Percentiles rank a stretch among this genome's conserved stretches.
Evolutionary conservation across 306 rosid species (phyloP).

Genomic region (Vicia sativa): DNA sequence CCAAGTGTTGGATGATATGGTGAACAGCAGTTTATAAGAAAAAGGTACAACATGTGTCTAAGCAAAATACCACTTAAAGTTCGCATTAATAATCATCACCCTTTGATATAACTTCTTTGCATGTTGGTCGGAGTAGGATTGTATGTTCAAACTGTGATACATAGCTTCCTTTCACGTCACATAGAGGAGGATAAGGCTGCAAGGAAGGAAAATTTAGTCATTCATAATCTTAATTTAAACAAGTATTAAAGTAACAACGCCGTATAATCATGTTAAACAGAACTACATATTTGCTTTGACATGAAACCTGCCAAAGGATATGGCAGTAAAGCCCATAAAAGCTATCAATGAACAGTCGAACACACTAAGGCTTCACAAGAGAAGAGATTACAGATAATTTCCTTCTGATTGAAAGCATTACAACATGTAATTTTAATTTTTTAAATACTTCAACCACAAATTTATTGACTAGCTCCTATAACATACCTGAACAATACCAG

Average conservation of each 20-base stretch:
- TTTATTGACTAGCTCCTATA: slow-evolving; percentile 19
- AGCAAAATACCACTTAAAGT: slow-evolving; percentile 1
- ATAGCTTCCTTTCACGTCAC: slow-evolving; percentile 89
- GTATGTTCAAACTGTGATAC: slow-evolving; percentile 97
- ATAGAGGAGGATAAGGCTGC: slow-evolving; percentile 86
- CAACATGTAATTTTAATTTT: background rate
- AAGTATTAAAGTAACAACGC: background rate
- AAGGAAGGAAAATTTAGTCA: slow-evolving; percentile 10
- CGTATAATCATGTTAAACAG: background rate
- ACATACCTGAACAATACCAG: slow-evolving; percentile 87
- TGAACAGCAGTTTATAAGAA: slow-evolving; percentile 12
- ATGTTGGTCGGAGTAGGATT: slow-evolving; percentile 87
- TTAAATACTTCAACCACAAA: background rate
- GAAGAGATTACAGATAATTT: background rate
- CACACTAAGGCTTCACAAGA: slow-evolving; percentile 20
- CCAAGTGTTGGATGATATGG: background rate
- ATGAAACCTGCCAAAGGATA: slow-evolving; percentile 5
- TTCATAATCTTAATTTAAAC: slow-evolving; percentile 19
- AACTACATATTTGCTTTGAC: slow-evolving; percentile 13
- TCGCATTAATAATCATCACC: slow-evolving; percentile 76
- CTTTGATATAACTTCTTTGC: slow-evolving; percentile 98
- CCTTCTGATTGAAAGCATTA: slow-evolving; percentile 12
- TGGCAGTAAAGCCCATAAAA: slow-evolving; percentile 11
- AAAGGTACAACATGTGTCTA: slow-evolving; percentile 15
- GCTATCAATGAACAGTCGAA: background rate